These are phyloP conservation scores for Cryptococcus neoformans DNA, from an alignment of 1,284 basidiomycete species.

Conservation along the genomic window DNA sequence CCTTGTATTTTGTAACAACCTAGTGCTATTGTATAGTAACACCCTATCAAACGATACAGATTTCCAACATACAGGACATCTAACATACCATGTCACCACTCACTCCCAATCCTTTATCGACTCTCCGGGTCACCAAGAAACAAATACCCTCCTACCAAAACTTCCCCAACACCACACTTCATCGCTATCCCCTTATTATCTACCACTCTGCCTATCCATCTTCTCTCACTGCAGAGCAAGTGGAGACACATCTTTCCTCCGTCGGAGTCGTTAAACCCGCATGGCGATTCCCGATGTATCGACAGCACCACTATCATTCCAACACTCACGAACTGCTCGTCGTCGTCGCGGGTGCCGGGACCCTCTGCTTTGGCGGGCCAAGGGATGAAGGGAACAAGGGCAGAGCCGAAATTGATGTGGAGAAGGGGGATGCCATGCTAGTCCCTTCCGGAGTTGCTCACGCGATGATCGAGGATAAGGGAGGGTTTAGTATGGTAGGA, in stretches of 20 bases:
- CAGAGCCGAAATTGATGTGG: conserved; percentile 40
- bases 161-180: conserved; percentile 33
- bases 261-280: conserved; percentile 48
- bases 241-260: conserved; percentile 39
- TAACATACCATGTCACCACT: too few relatives aligned
- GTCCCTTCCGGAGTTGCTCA: conserved; percentile 53
- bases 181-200: conserved; percentile 25
- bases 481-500: conserved; percentile 52
- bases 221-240: conserved; percentile 1
- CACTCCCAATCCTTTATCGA: too few relatives aligned
- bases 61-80: too few relatives aligned
- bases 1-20: too few relatives aligned
- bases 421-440: conserved; percentile 50
- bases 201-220: conserved; percentile 26
- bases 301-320: conserved; percentile 52
- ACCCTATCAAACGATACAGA: too few relatives aligned
- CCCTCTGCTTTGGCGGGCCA: conserved; percentile 49
- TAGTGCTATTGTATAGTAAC: too few relatives aligned
- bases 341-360: conserved; percentile 43
- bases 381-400: conserved; percentile 39
- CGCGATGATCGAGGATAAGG: conserved; percentile 42
- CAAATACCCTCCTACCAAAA: conserved; percentile 20
- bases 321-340: conserved; percentile 52
- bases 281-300: conserved; percentile 53
- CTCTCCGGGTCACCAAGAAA: too few relatives aligned